Conservation (phyloP, 495 filamentous ascomycete species). For the Lophium mytilinum region DNA sequence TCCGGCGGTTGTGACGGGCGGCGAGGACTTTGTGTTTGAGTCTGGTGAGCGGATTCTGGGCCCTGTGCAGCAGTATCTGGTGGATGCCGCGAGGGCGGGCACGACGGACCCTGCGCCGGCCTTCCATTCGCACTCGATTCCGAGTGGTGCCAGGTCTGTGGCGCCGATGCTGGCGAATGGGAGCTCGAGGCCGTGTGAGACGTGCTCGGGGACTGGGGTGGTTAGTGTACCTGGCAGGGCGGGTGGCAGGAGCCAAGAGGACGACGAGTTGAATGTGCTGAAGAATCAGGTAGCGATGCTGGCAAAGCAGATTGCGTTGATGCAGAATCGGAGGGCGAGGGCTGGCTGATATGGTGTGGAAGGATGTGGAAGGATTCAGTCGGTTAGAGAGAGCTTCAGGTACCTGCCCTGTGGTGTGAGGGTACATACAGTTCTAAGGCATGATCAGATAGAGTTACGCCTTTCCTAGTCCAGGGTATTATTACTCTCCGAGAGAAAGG, state of each 20-base stretch:
- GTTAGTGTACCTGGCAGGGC: background rate
- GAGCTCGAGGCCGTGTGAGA: background rate
- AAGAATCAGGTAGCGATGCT: slow-evolving; percentile 2
- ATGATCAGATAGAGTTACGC: too few species aligned
- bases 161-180: background rate
- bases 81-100: background rate
- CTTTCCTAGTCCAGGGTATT: too few species aligned
- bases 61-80: background rate
- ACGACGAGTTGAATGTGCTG: slow-evolving; percentile 4
- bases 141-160: background rate
- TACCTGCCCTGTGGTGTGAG: too few species aligned
- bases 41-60: background rate
- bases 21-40: background rate
- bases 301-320: background rate
- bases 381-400: too few species aligned
- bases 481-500: too few species aligned
- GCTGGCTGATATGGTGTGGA: too few species aligned
- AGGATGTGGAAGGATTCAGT: too few species aligned
- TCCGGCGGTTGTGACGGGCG: background rate
- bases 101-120: background rate
- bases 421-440: too few species aligned
- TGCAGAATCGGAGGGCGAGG: background rate
- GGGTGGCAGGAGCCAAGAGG: background rate
- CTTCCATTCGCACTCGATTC: background rate
- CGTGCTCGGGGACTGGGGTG: slow-evolving; percentile 1